phyloP scores from a whole-genome alignment of 2,329 filamentous ascomycete genomes.

The Paecilomyces sp. region DNA sequence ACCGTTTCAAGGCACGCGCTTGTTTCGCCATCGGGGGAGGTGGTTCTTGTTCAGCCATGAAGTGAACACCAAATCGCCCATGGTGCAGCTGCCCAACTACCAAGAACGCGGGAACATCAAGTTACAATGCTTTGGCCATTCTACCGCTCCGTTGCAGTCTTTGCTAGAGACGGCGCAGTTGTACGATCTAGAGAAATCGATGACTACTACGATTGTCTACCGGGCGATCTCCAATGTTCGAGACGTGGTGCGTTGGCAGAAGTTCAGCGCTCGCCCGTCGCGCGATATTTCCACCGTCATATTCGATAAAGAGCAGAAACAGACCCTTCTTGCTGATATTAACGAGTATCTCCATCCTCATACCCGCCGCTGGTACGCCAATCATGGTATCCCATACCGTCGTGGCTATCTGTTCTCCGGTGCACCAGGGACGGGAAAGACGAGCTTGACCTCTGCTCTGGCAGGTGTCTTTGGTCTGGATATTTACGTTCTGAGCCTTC shows the following conservation, averaged over 20 bases:
- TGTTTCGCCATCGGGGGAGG: slow-evolving; percentile 9
- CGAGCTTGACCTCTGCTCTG: slow-evolving; percentile 58
- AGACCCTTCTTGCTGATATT: slow-evolving; percentile 61
- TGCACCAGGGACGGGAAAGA: slow-evolving; percentile 70
- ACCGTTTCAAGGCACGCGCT: slow-evolving; percentile 9
- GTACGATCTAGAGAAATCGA: slow-evolving; percentile 34
- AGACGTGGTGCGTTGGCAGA: slow-evolving; percentile 44
- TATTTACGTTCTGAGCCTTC: slow-evolving; percentile 57
- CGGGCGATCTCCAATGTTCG: slow-evolving; percentile 39
- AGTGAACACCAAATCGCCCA: background rate
- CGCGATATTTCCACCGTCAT: slow-evolving; percentile 71
- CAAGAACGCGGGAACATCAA: slow-evolving; percentile 5
- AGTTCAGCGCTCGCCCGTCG: slow-evolving; percentile 56
- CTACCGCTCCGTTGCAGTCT: slow-evolving; percentile 8
- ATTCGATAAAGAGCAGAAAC: slow-evolving; percentile 60
- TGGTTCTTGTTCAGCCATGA: slow-evolving; percentile 9
- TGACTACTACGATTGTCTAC: slow-evolving; percentile 50
- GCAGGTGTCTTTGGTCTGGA: slow-evolving; percentile 61
- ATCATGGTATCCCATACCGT: slow-evolving; percentile 67
- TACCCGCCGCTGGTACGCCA: slow-evolving; percentile 63
- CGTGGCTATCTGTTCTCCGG: slow-evolving; percentile 73
- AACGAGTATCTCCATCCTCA: slow-evolving; percentile 69
- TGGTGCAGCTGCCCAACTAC: slow-evolving; percentile 1
- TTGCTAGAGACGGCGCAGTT: slow-evolving; percentile 44
- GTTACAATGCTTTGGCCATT: slow-evolving; percentile 9